Conservation (phyloP, 352 stramenopile species). For the Globisporangium paddicum region DNA sequence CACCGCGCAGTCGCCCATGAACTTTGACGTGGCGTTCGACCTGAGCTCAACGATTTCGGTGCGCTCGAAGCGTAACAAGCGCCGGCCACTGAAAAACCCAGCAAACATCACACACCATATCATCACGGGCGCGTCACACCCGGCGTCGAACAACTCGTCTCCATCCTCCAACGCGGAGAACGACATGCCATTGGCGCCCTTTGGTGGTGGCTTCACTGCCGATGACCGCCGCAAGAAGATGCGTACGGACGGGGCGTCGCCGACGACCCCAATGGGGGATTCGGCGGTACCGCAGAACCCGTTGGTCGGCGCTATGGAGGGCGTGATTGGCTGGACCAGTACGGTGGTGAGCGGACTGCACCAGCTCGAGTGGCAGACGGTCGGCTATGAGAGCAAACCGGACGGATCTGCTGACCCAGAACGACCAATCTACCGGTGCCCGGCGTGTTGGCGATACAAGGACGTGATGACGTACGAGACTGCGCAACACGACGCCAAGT, state of each 20-base stretch:
- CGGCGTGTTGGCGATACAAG: slow-evolving; percentile 82
- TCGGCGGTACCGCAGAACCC: slow-evolving; percentile 25
- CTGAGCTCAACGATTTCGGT: slow-evolving; percentile 91
- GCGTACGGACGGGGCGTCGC: slow-evolving; percentile 27
- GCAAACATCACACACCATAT: slow-evolving; percentile 67
- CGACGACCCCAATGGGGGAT: slow-evolving; percentile 11
- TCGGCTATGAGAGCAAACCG: slow-evolving; percentile 74
- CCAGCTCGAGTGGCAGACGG: slow-evolving; percentile 76
- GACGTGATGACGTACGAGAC: slow-evolving; percentile 83
- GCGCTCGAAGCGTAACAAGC: slow-evolving; percentile 94
- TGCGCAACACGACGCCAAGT: slow-evolving; percentile 80
- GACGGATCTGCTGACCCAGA: slow-evolving; percentile 68
- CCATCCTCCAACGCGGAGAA: slow-evolving; percentile 66
- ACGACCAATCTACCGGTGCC: slow-evolving; percentile 76
- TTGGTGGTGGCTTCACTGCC: slow-evolving; percentile 43
- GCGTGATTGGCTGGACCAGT: slow-evolving; percentile 63
- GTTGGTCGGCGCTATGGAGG: slow-evolving; percentile 68
- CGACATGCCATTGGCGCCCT: slow-evolving; percentile 42
- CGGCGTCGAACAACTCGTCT: slow-evolving; percentile 61
- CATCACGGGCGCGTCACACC: slow-evolving; percentile 58
- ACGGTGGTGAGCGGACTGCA: slow-evolving; percentile 71
- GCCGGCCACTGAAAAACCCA: slow-evolving; percentile 51
- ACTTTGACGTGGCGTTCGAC: slow-evolving; percentile 89
- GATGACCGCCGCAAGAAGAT: slow-evolving; percentile 72
- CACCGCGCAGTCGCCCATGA: slow-evolving; percentile 80